phyloP scores from a whole-genome alignment of 345 rosid genomes.

The Anastatica hierochuntica region DNA sequence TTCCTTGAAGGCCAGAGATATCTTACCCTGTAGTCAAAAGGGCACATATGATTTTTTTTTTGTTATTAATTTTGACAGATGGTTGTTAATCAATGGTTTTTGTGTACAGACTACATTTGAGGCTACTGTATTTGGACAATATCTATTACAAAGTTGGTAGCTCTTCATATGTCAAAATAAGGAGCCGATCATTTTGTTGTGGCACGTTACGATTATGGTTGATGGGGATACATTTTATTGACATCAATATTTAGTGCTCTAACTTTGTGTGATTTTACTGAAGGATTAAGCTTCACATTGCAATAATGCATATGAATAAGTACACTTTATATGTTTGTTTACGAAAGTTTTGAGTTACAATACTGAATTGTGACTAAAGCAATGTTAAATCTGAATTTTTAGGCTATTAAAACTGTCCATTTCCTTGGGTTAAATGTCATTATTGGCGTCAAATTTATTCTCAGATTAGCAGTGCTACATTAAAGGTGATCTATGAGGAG shows the following conservation, averaged over 20 bases:
- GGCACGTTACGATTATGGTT: conserved; percentile 42
- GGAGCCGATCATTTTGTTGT: conserved; percentile 91
- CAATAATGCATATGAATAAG: neutral
- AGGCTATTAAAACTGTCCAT: neutral
- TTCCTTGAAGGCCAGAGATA: neutral
- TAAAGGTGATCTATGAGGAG: too few relatives aligned
- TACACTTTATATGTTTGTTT: too few relatives aligned
- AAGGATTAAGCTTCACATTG: neutral
- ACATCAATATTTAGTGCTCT: neutral
- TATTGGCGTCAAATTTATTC: neutral
- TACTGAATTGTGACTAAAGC: too few relatives aligned
- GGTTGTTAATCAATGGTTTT: neutral
- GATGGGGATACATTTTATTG: neutral
- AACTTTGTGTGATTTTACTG: neutral
- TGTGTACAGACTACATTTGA: conserved; percentile 60
- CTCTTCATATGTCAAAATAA: conserved; percentile 65
- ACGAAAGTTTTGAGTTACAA: too few relatives aligned
- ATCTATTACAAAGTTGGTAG: conserved; percentile 70
- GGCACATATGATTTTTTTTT: too few relatives aligned
- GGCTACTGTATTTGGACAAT: conserved; percentile 84
- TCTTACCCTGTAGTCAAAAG: too few relatives aligned
- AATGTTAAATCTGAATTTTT: neutral
- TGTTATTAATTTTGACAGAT: too few relatives aligned
- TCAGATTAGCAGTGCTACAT: conserved; percentile 99
- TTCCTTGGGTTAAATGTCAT: neutral